Conservation (phyloP, 345 rosid species). For the Odontarrhena argentea region DNA sequence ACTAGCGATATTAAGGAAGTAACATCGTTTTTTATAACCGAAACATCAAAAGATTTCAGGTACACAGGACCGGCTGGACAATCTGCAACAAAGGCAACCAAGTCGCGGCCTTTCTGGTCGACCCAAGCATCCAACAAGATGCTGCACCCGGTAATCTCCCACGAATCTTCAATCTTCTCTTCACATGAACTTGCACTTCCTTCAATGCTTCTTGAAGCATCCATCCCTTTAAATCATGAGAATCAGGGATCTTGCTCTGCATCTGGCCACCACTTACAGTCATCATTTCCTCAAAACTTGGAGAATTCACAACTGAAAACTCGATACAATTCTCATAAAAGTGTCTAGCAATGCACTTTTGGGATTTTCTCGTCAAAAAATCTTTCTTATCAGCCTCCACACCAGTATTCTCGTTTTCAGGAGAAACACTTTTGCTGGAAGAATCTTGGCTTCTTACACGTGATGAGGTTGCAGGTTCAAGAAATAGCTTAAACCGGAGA, state of each 20-base stretch:
- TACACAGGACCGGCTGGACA: constrained; percentile 56
- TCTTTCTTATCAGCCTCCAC: neutral
- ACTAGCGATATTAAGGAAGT: constrained; percentile 45
- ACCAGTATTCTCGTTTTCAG: neutral
- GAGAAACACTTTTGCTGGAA: constrained; percentile 3
- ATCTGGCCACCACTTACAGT: constrained; percentile 21
- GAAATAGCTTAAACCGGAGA: no score
- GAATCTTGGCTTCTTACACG: constrained; percentile 20
- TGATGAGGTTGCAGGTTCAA: no score
- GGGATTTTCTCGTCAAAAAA: constrained; percentile 28
- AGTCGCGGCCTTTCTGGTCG: constrained; percentile 48
- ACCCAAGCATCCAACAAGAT: constrained; percentile 70
- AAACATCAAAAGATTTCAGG: constrained; percentile 52
- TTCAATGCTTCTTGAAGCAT: constrained; percentile 44
- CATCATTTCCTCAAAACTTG: constrained; percentile 49
- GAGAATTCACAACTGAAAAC: constrained; percentile 44
- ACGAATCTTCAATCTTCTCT: constrained; percentile 49
- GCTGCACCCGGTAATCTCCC: constrained; percentile 64
- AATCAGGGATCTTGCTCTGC: constrained; percentile 36
- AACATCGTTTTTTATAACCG: constrained; percentile 29
- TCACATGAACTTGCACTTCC: constrained; percentile 47
- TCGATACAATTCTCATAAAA: constrained; percentile 52
- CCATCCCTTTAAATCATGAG: constrained; percentile 45
- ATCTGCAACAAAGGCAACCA: constrained; percentile 58
- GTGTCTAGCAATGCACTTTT: constrained; percentile 44